These are phyloP conservation scores for Rubia tinctorum DNA, from an alignment of 305 asterid genomes.

Conservation along the genomic window DNA sequence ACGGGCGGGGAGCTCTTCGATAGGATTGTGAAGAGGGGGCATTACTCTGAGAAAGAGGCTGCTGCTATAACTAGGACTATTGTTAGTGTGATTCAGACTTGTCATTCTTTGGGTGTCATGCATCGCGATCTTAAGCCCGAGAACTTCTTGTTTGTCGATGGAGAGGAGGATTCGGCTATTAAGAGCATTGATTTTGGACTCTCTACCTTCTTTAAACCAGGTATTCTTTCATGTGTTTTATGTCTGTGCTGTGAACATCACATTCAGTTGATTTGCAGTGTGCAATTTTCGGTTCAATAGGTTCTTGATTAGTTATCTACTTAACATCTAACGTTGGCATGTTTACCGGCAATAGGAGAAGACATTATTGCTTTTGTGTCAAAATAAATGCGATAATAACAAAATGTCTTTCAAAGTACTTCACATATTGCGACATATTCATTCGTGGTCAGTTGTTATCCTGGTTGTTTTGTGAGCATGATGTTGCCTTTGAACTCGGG, in stretches of 20 bases:
- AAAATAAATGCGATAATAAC: too few species aligned
- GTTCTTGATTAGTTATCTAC: background rate
- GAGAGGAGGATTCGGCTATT: constrained; percentile 65
- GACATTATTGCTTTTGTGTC: too few species aligned
- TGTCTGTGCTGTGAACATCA: background rate
- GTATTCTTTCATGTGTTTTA: constrained; percentile 21
- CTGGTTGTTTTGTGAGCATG: too few species aligned
- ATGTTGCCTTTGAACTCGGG: too few species aligned
- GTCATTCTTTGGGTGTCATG: constrained; percentile 88
- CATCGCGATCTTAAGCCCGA: constrained; percentile 90
- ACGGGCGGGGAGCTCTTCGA: constrained; percentile 90
- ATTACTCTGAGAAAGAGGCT: constrained; percentile 75
- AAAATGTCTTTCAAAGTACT: too few species aligned
- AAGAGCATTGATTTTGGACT: constrained; percentile 80
- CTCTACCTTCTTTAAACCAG: constrained; percentile 85
- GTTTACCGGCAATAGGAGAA: too few species aligned
- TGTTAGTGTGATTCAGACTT: constrained; percentile 63
- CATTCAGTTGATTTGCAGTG: background rate
- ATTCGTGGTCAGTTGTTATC: too few species aligned
- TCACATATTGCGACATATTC: too few species aligned
- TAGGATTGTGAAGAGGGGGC: constrained; percentile 67
- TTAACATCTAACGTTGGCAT: background rate
- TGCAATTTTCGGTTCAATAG: background rate
- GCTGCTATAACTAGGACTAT: constrained; percentile 70
- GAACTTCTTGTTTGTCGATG: constrained; percentile 61